A percentile compares a stretch with the other conserved stretches of the same genome.
Evolutionary conservation across 345 rosid species (phyloP).

Genomic region (Rhodamnia rubescens): DNA sequence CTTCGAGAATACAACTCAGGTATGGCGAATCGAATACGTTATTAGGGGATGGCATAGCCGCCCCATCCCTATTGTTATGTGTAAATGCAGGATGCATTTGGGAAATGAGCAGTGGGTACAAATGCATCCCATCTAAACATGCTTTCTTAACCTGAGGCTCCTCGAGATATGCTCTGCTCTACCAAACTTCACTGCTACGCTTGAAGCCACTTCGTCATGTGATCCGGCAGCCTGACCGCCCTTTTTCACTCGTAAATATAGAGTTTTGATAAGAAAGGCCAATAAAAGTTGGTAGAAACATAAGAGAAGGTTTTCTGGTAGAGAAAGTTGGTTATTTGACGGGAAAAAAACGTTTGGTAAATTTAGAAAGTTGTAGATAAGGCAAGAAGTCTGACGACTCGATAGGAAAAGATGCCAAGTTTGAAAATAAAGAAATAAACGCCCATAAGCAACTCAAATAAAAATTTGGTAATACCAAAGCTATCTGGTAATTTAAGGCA

Average conservation of each 20-base stretch:
- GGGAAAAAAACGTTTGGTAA: too few species aligned
- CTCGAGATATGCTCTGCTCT: constrained; percentile 28
- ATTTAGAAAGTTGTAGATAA: too few species aligned
- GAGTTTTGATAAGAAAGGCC: neutral
- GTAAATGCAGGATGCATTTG: neutral
- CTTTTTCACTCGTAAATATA: constrained; percentile 11
- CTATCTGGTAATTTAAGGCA: too few species aligned
- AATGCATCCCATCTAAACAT: constrained; percentile 28
- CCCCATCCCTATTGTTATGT: neutral
- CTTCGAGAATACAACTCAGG: neutral
- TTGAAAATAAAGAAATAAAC: neutral
- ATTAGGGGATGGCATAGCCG: neutral
- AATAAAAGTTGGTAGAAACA: neutral
- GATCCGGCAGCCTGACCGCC: constrained; percentile 50
- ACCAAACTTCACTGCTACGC: constrained; percentile 56
- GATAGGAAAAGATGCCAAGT: too few species aligned
- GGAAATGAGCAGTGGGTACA: neutral
- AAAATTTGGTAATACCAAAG: too few species aligned
- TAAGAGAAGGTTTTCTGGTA: neutral
- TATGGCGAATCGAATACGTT: neutral
- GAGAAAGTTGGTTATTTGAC: neutral
- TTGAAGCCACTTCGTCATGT: constrained; percentile 72
- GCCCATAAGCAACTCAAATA: accelerated
- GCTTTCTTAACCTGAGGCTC: constrained; percentile 29
- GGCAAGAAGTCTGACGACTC: too few species aligned